phyloP scores from a whole-genome alignment of 164 flowering plant genomes.

The Dillenia suffruticosa region DNA sequence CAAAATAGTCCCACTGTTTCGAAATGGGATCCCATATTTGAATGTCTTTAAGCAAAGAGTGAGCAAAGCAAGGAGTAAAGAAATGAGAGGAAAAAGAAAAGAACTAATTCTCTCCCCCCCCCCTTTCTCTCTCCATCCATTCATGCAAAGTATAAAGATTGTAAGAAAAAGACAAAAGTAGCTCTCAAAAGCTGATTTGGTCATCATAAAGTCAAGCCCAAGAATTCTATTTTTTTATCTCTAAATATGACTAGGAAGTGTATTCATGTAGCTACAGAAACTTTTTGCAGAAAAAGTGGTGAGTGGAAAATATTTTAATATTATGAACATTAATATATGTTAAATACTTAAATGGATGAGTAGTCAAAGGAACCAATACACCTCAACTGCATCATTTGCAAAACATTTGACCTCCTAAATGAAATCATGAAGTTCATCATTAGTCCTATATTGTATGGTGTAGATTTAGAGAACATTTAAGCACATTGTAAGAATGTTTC shows the following conservation, averaged over 20 bases:
- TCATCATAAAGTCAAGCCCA: constrained; percentile 9
- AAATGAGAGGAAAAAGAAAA: not conserved
- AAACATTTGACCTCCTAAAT: no score
- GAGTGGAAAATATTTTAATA: no score
- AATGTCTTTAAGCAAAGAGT: not conserved
- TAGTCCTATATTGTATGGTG: not conserved
- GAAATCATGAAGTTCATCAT: not conserved
- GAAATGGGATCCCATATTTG: constrained; percentile 1
- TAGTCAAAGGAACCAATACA: no score
- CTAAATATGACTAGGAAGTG: not conserved
- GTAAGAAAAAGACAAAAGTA: constrained; percentile 14
- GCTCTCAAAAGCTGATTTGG: constrained; percentile 14
- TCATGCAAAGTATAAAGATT: constrained; percentile 2
- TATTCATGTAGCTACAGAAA: not conserved
- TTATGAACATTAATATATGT: no score
- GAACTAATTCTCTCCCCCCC: not conserved
- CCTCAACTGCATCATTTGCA: no score
- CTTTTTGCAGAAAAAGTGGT: not conserved
- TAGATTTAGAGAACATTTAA: constrained; percentile 2
- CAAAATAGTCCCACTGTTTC: constrained; percentile 5
- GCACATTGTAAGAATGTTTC: no score
- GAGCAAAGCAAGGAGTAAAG: not conserved
- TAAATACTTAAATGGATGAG: no score
- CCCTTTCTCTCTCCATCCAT: constrained; percentile 7
- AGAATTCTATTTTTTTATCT: constrained; percentile 5